Conservation (phyloP, 2,329 filamentous ascomycete species). For the Metarhizium anisopliae region DNA sequence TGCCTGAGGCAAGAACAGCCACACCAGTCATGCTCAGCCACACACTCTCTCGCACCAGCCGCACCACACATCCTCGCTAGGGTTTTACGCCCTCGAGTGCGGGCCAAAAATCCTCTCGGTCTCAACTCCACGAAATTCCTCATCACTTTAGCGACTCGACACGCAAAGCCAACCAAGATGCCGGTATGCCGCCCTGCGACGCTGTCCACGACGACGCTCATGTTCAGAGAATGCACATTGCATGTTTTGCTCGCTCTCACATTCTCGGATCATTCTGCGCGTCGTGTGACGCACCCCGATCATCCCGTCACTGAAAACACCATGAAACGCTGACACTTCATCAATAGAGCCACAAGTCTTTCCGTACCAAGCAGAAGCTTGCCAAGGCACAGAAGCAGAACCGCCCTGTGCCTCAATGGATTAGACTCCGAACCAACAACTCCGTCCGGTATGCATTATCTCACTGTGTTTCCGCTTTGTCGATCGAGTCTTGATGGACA, state of each 20-base stretch:
- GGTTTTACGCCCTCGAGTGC: constrained; percentile 28
- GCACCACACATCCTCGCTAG: constrained; percentile 18
- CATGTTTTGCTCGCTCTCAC: background rate
- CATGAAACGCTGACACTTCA: constrained; percentile 6
- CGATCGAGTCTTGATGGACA: background rate
- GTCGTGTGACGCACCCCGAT: background rate
- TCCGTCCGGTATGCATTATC: constrained; percentile 81
- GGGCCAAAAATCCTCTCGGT: constrained; percentile 24
- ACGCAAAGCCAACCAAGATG: constrained; percentile 31
- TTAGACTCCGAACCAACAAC: constrained; percentile 95
- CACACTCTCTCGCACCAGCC: constrained; percentile 7
- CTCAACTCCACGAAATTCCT: constrained; percentile 22
- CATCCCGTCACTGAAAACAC: background rate
- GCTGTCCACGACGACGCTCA: constrained; percentile 4
- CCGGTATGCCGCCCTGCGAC: constrained; percentile 24
- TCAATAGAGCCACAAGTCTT: constrained; percentile 92
- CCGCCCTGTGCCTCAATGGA: constrained; percentile 99
- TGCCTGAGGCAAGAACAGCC: constrained; percentile 3
- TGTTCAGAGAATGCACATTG: background rate
- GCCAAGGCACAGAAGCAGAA: constrained; percentile 99
- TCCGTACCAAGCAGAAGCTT: constrained; percentile 99
- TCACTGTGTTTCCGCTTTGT: background rate
- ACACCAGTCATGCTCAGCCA: constrained; percentile 7
- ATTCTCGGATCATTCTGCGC: background rate
- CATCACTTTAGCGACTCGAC: constrained; percentile 27